These are phyloP conservation scores for Coccomyxa subellipsoidea DNA, from an alignment of 163 green algal species.

Conservation along the genomic window DNA sequence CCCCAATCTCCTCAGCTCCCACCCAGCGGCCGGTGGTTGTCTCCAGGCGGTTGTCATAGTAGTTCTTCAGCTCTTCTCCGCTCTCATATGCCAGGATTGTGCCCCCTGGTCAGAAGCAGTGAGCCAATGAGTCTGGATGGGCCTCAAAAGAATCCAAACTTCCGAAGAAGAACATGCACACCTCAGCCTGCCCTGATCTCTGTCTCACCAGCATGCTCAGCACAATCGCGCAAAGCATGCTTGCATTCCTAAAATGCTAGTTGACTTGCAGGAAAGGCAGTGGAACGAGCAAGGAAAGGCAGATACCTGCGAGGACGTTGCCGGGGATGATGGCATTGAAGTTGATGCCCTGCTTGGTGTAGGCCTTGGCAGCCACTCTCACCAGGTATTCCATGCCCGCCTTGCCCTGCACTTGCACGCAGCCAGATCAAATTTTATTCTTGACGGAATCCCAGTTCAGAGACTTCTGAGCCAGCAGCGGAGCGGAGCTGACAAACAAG, in stretches of 20 bases:
- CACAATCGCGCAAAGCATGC: no score
- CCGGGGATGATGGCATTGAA: slow-evolving; percentile 5
- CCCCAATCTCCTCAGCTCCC: neutral
- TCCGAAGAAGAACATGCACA: no score
- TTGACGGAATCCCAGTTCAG: no score
- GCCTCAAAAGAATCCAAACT: no score
- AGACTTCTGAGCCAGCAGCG: no score
- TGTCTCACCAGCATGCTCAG: no score
- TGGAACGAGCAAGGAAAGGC: no score
- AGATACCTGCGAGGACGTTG: neutral
- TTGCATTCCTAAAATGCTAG: no score
- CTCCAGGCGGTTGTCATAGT: neutral
- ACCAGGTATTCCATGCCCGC: slow-evolving; percentile 3
- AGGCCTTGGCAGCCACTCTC: neutral
- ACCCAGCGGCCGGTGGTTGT: neutral
- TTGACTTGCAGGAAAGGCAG: no score
- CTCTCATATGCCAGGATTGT: neutral
- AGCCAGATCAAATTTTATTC: no score
- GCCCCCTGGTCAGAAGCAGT: neutral
- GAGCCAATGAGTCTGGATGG: neutral
- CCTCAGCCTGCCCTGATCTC: no score
- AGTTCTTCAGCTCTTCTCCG: neutral
- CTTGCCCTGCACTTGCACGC: neutral
- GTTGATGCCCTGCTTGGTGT: neutral
- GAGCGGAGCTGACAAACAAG: no score